Percentiles rank a stretch among this genome's conserved stretches.
Conservation (phyloP, 1,139 yeast genomes). For the Nakaseomyces glabratus region DNA sequence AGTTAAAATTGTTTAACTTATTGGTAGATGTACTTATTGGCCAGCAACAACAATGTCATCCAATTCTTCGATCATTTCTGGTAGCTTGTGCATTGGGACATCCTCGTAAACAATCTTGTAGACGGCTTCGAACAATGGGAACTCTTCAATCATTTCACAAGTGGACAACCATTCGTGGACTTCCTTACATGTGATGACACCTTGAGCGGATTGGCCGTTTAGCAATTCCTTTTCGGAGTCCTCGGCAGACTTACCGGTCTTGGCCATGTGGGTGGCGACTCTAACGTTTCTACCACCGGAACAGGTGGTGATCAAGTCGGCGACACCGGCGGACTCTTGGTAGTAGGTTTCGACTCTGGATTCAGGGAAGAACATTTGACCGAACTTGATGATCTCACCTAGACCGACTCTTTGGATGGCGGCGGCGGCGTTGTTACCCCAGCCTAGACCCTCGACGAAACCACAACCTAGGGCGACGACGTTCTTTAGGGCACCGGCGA, state of each 20-base stretch:
- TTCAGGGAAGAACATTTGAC: conserved; percentile 59
- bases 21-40: conserved; percentile 3
- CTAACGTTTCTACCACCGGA: conserved; percentile 91
- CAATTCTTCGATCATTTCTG: conserved; percentile 45
- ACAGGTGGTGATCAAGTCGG: conserved; percentile 91
- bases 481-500: conserved; percentile 93
- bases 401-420: conserved; percentile 92
- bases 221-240: conserved; percentile 73
- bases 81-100: conserved; percentile 53
- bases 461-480: conserved; percentile 92
- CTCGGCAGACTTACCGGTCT: conserved; percentile 58
- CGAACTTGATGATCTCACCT: conserved; percentile 76
- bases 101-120: conserved; percentile 70
- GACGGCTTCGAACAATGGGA: conserved; percentile 80
- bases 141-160: conserved; percentile 53
- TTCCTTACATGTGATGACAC: conserved; percentile 78
- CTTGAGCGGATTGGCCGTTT: conserved; percentile 93
- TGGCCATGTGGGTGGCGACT: conserved; percentile 72
- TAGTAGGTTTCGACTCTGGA: conserved; percentile 71
- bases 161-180: conserved; percentile 70
- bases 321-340: conserved; percentile 90
- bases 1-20: too few relatives aligned
- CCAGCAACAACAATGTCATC: conserved; percentile 12
- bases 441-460: conserved; percentile 87
- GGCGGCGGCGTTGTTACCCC: conserved; percentile 97